Conservation (phyloP, 108 stramenopile species). For the Aurantiochytrium sp. region DNA sequence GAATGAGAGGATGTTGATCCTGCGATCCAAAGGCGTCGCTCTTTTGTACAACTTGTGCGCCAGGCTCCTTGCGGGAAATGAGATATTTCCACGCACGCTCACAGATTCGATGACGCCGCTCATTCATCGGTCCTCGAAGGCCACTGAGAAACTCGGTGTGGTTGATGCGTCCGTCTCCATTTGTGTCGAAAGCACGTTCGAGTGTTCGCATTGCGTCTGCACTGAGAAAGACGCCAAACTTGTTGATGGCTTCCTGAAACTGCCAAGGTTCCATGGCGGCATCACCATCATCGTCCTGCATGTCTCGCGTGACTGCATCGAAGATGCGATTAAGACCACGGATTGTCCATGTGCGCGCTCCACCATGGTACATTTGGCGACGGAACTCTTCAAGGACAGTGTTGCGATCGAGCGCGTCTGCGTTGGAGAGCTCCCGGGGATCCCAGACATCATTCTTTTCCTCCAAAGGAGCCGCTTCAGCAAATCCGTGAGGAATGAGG, state of each 20-base stretch:
- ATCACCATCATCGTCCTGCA: neutral
- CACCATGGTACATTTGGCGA: conserved; percentile 1
- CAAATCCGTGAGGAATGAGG: neutral
- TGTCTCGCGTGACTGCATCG: neutral
- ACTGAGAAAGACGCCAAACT: neutral
- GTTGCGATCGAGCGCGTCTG: neutral
- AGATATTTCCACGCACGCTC: neutral
- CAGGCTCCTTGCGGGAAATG: neutral
- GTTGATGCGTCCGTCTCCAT: neutral
- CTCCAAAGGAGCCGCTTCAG: neutral
- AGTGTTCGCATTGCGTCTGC: neutral
- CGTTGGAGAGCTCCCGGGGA: neutral
- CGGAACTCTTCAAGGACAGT: neutral
- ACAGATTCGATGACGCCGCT: neutral
- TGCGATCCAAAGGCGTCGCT: neutral
- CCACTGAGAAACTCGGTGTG: neutral
- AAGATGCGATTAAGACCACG: neutral
- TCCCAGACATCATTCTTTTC: neutral
- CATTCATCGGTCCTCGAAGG: neutral
- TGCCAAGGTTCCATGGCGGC: neutral
- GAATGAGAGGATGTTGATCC: neutral
- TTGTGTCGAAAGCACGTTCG: neutral
- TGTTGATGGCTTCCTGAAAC: neutral
- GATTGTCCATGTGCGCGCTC: neutral
- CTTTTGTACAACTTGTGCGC: neutral